These are phyloP conservation scores for Aspergillus ostianus DNA, from an alignment of 495 filamentous ascomycete species.

Conservation along the genomic window DNA sequence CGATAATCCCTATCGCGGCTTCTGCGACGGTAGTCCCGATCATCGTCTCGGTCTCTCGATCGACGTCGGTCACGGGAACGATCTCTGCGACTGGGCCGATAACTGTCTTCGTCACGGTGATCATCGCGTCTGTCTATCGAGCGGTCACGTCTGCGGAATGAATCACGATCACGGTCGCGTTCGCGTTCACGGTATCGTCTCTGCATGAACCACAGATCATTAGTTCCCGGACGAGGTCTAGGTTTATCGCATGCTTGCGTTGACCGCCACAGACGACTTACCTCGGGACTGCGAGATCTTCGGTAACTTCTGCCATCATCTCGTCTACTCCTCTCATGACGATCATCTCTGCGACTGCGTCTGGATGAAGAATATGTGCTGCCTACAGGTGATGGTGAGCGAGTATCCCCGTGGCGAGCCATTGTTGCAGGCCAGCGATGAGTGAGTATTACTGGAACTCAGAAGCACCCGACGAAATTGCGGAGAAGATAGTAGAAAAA, in stretches of 20 bases:
- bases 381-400: slow-evolving; percentile 95
- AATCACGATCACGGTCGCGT: slow-evolving; percentile 56
- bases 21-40: slow-evolving; percentile 60
- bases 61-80: slow-evolving; percentile 64
- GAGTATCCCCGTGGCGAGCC: slow-evolving; percentile 88
- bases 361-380: slow-evolving; percentile 75
- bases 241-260: not conserved
- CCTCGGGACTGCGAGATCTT: slow-evolving; percentile 72
- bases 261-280: slow-evolving; percentile 37
- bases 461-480: slow-evolving; percentile 30
- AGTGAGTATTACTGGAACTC: slow-evolving; percentile 62
- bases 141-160: slow-evolving; percentile 67
- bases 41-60: slow-evolving; percentile 56
- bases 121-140: slow-evolving; percentile 71
- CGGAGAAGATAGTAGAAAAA: slow-evolving; percentile 17
- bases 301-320: slow-evolving; percentile 61
- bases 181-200: slow-evolving; percentile 60
- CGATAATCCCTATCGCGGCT: slow-evolving; percentile 75
- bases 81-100: slow-evolving; percentile 59
- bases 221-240: slow-evolving; percentile 21
- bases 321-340: slow-evolving; percentile 61
- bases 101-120: slow-evolving; percentile 63
- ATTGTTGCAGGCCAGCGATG: slow-evolving; percentile 67
- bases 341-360: slow-evolving; percentile 71
- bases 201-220: slow-evolving; percentile 37